phyloP scores from a whole-genome alignment of 805 yeast genomes.

The Wickerhamomyces canadensis region DNA sequence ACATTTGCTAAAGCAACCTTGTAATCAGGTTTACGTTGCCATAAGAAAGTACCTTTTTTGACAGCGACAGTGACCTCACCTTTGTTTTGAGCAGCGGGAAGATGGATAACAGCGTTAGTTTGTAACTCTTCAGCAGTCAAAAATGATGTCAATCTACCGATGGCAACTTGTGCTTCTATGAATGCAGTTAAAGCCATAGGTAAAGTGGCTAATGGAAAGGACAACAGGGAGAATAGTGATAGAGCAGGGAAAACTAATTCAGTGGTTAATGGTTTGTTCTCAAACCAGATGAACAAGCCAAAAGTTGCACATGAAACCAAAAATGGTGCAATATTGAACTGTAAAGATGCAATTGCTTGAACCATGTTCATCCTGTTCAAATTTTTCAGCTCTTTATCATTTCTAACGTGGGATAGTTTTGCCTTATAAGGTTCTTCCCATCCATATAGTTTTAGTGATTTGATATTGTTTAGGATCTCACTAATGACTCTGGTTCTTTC shows the following conservation, averaged over 20 bases:
- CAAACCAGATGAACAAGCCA: slow-evolving; percentile 63
- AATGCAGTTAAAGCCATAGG: slow-evolving; percentile 85
- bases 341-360: slow-evolving; percentile 64
- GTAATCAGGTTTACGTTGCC: slow-evolving; percentile 69
- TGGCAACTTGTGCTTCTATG: slow-evolving; percentile 85
- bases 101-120: slow-evolving; percentile 60
- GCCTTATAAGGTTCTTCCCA: slow-evolving; percentile 89
- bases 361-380: slow-evolving; percentile 68
- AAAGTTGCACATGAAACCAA: slow-evolving; percentile 87
- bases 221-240: slow-evolving; percentile 78
- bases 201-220: slow-evolving; percentile 87
- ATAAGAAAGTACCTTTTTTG: slow-evolving; percentile 64
- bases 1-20: slow-evolving; percentile 64
- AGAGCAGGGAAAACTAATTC: slow-evolving; percentile 91
- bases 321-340: slow-evolving; percentile 85
- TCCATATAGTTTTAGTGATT: slow-evolving; percentile 87
- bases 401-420: slow-evolving; percentile 76
- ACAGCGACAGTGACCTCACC: slow-evolving; percentile 69
- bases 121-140: slow-evolving; percentile 77
- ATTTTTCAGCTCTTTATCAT: slow-evolving; percentile 76
- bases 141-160: slow-evolving; percentile 68
- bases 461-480: slow-evolving; percentile 86
- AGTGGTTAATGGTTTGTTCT: slow-evolving; percentile 66
- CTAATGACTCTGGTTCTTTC: slow-evolving; percentile 84
- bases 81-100: slow-evolving; percentile 36